phyloP scores from a whole-genome alignment of 768 basidiomycete genomes.

The Boletus sp. region DNA sequence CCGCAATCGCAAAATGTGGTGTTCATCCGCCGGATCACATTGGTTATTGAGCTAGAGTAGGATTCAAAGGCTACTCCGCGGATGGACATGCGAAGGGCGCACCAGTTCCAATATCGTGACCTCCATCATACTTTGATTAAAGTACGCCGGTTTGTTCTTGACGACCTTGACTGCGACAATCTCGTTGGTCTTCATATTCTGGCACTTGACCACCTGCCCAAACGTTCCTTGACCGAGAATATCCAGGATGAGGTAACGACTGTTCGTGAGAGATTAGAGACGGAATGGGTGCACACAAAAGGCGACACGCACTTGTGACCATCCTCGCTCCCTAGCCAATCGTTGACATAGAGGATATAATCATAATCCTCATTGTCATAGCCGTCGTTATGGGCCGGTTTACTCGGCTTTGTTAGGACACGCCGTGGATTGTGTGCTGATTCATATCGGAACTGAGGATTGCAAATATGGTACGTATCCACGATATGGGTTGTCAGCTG shows the following conservation, averaged over 20 bases:
- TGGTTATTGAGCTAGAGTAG: constrained; percentile 81
- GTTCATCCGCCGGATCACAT: constrained; percentile 91
- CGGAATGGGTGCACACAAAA: not conserved
- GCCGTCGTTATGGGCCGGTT: constrained; percentile 92
- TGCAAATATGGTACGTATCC: constrained; percentile 92
- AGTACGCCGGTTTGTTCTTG: constrained; percentile 99
- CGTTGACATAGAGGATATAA: constrained; percentile 99
- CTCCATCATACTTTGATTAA: constrained; percentile 99
- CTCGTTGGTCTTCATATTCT: constrained; percentile 99
- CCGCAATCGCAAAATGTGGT: constrained; percentile 91
- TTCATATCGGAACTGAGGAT: constrained; percentile 93
- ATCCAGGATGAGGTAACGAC: constrained; percentile 90
- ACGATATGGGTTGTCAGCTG: constrained; percentile 82
- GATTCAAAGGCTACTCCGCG: not conserved
- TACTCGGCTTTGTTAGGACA: constrained; percentile 96
- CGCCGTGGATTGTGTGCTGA: constrained; percentile 91
- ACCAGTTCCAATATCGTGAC: constrained; percentile 96
- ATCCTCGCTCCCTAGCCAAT: constrained; percentile 92
- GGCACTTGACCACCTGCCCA: constrained; percentile 99
- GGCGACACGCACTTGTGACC: constrained; percentile 77
- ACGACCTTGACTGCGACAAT: constrained; percentile 99
- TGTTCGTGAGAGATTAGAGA: constrained; percentile 32
- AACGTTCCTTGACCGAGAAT: constrained; percentile 99
- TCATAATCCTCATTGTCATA: constrained; percentile 99
- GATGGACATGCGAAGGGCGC: constrained; percentile 33